Evolutionary conservation across 768 basidiomycete genomes (phyloP).

Genomic region (Boletus huronensis): DNA sequence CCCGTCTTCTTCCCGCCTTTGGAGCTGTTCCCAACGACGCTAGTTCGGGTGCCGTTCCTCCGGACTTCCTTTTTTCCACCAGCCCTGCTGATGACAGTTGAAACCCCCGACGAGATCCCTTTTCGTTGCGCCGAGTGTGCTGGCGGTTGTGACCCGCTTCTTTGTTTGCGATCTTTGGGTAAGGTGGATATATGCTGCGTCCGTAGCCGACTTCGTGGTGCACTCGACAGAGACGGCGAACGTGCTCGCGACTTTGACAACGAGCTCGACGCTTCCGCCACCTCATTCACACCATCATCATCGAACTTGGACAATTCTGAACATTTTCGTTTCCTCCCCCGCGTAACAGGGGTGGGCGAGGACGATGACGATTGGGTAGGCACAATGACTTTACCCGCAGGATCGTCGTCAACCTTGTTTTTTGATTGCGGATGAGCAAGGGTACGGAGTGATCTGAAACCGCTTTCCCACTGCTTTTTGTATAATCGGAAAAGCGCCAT

Average conservation of each 20-base stretch:
- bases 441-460: too few relatives aligned
- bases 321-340: conserved; percentile 17
- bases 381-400: too few relatives aligned
- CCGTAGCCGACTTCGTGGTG: neutral
- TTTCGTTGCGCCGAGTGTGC: conserved; percentile 32
- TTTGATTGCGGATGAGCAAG: too few relatives aligned
- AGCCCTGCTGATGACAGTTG: conserved; percentile 42
- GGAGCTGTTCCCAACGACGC: neutral
- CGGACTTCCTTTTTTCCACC: conserved; percentile 9
- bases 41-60: neutral
- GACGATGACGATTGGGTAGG: too few relatives aligned
- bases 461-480: too few relatives aligned
- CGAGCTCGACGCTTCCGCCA: neutral
- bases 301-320: neutral
- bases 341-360: too few relatives aligned
- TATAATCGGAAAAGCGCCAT: too few relatives aligned
- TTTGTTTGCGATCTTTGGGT: neutral
- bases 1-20: neutral
- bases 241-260: too few relatives aligned
- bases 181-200: neutral
- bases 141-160: neutral
- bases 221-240: neutral
- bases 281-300: neutral
- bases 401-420: too few relatives aligned
- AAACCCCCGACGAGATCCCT: conserved; percentile 62